phyloP scores from a whole-genome alignment of 2,329 filamentous ascomycete genomes.

The Botrytis byssoidea region DNA sequence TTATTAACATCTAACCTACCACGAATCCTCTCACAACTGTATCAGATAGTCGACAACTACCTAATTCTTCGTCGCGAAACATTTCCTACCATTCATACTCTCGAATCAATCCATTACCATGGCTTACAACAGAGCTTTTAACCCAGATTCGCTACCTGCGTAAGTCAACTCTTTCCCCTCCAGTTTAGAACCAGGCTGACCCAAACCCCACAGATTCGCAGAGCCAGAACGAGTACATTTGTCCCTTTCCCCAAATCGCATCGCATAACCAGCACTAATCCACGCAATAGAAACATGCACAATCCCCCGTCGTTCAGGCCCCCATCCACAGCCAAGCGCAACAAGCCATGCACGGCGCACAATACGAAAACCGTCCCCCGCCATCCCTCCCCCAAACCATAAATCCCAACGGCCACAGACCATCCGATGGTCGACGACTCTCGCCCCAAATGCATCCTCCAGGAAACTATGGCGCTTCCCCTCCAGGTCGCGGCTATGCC shows the following conservation, averaged over 20 bases:
- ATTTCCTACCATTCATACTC: background rate
- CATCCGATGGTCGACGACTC: conserved; percentile 24
- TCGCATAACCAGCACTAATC: background rate
- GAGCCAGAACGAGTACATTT: conserved; percentile 47
- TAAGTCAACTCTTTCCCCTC: conserved; percentile 47
- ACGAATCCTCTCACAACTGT: background rate
- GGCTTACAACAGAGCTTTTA: conserved; percentile 92
- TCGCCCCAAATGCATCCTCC: conserved; percentile 34
- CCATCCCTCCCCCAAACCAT: conserved; percentile 29
- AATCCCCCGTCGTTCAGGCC: background rate
- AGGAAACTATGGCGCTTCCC: conserved; percentile 35
- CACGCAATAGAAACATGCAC: conserved; percentile 17
- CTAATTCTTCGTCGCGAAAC: background rate
- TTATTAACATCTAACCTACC: background rate
- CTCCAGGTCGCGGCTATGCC: conserved; percentile 45
- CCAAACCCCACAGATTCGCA: conserved; percentile 46
- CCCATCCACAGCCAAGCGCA: conserved; percentile 24
- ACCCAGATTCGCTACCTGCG: conserved; percentile 93
- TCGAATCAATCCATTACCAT: conserved; percentile 49
- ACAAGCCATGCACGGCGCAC: conserved; percentile 31
- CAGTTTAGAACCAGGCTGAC: conserved; percentile 23
- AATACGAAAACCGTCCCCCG: conserved; percentile 35
- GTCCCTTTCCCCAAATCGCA: background rate
- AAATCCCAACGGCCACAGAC: conserved; percentile 23
- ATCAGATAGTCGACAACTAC: background rate